phyloP scores from a whole-genome alignment of 805 yeast genomes.

The Candida piceae region DNA sequence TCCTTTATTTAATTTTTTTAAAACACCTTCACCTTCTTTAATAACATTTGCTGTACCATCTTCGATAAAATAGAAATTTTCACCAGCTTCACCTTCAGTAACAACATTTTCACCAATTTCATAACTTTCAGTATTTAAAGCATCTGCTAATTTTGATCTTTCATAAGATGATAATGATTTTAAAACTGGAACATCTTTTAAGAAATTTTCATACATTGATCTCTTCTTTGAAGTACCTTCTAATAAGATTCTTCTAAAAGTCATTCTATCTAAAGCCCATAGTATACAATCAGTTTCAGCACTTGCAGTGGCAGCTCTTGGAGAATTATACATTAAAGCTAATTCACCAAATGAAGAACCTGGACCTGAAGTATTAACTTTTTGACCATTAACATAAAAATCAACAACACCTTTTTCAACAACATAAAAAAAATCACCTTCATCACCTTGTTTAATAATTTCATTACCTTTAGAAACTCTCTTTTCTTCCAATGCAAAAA shows the following conservation, averaged over 20 bases:
- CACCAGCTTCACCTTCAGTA: constrained; percentile 81
- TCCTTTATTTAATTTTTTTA: constrained; percentile 64
- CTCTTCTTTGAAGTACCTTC: constrained; percentile 91
- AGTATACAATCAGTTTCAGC: constrained; percentile 68
- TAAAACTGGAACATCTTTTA: constrained; percentile 81
- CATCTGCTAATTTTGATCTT: constrained; percentile 91
- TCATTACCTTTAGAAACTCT: constrained; percentile 51
- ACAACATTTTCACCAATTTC: constrained; percentile 71
- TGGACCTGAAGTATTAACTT: constrained; percentile 70
- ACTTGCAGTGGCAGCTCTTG: constrained; percentile 91
- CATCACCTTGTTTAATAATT: constrained; percentile 87
- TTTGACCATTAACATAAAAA: constrained; percentile 63
- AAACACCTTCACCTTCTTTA: constrained; percentile 54
- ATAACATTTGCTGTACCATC: constrained; percentile 77
- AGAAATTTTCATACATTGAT: constrained; percentile 81
- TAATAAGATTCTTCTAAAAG: constrained; percentile 85
- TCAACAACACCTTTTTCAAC: constrained; percentile 83
- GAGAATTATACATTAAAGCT: constrained; percentile 95
- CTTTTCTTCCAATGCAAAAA: constrained; percentile 80
- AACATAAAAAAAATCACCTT: constrained; percentile 88
- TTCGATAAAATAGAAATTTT: constrained; percentile 68
- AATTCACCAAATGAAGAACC: constrained; percentile 95
- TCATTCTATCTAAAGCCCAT: constrained; percentile 91
- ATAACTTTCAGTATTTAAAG: constrained; percentile 73
- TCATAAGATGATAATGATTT: constrained; percentile 70